Percentiles rank a stretch among this genome's conserved stretches.
Evolutionary conservation across 768 basidiomycete genomes (phyloP).

Genomic region (Inosperma sp.): DNA sequence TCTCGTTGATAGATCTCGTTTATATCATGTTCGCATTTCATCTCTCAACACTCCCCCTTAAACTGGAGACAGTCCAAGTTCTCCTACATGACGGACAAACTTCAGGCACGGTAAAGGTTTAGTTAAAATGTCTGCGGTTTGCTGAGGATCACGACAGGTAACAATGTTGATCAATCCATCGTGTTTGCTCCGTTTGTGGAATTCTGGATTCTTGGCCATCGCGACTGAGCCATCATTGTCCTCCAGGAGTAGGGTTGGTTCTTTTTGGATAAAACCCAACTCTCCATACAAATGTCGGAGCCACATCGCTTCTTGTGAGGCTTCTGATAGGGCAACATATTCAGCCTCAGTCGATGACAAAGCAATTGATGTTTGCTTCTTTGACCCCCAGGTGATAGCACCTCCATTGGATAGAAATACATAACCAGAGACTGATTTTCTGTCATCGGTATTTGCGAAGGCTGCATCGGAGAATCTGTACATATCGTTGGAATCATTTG

Average conservation of each 20-base stretch:
- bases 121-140: conserved; percentile 36
- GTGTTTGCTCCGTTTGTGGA: conserved; percentile 28
- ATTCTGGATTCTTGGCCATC: conserved; percentile 15
- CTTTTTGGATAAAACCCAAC: not conserved
- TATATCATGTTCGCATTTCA: too few species aligned
- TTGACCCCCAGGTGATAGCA: conserved; percentile 37
- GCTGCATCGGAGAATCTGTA: conserved; percentile 18
- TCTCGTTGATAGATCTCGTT: too few species aligned
- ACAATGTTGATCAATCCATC: conserved; percentile 23
- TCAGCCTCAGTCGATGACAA: too few species aligned
- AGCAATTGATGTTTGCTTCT: conserved; percentile 22
- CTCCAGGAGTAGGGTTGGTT: conserved; percentile 1
- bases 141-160: conserved; percentile 26
- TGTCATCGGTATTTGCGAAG: conserved; percentile 9
- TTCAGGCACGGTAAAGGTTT: conserved; percentile 26
- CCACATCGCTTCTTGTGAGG: conserved; percentile 25
- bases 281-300: conserved; percentile 16
- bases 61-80: conserved; percentile 14
- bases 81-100: conserved; percentile 9
- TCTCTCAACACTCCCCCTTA: conserved; percentile 22
- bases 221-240: conserved; percentile 23
- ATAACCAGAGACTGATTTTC: conserved; percentile 16
- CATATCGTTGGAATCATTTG: conserved; percentile 1
- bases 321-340: conserved; percentile 28
- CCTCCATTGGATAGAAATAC: conserved; percentile 31